Base-by-base conservation (phyloP, 139 green algal genomes). In the Chloropicon primus region DNA sequence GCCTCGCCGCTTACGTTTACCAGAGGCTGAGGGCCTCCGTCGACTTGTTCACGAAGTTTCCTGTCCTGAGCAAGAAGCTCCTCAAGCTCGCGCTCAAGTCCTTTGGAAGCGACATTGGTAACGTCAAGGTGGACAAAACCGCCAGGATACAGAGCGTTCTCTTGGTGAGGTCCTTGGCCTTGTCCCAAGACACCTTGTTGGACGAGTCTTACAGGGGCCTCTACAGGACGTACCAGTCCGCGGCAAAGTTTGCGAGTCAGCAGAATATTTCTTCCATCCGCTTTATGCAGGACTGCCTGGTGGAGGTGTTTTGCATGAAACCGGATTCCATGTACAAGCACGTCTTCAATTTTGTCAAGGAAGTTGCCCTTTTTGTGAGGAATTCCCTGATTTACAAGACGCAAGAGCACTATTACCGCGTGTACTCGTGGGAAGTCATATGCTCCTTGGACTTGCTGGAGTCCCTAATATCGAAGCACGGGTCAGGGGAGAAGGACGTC, bases 171-270 rank as follows among this genome's bases (percentile, higher is more conserved):
- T 3, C 24, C 71, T 5, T 28, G 17, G 24, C 23, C 5, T 10
- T 74, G 24, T 26, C 71, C 5, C 71, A 74, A 21, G 23, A 74
- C 23, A 21, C 28, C 2, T 85, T 53, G 1, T 54, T 89, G 2
- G 85, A 89, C 22, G 75, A 77, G 25, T 27, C 26, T 26, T 54
- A 84, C 1, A 84, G 90, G 84, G 91, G 90, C 22, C 78, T 89
- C 24, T 96, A 97, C 84, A 83, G 87, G 41, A 82, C 85, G 0
- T 98, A 88, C 81, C 83, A 88, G 21, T 72, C 81, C 72, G 91
- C 92, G 74, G 89, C 91, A 75, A 96, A 96, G 84, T 98, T 98
- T 79, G 85, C 97, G 28, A 94, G 80, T 28, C 77, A 89, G 0
- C 25, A 79, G 21, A 85, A 85, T 73, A 88, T 78, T 26, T 88